Base-by-base conservation (phyloP, 306 rosid genomes). In the Hylodesmum podocarpum region DNA sequence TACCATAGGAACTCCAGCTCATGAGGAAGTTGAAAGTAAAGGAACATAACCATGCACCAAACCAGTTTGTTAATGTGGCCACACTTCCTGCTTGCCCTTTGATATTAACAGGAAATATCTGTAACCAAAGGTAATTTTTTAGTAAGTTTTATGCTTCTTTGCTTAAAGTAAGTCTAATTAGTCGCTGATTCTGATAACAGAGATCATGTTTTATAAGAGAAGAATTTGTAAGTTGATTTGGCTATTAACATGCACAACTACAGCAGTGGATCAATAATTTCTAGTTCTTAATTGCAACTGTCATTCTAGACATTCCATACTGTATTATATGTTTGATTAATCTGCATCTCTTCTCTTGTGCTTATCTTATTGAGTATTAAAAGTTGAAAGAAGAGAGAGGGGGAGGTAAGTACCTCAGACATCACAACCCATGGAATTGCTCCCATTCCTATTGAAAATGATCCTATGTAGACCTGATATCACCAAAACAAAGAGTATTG, bases 391-490 rank as follows among this genome's bases (percentile, higher is more conserved):
- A 61, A 8, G 24, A 53, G 31, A 61, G 1, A 62, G 44, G 41
- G 14, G 49, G 15, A 11, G 29, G 8, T 13, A 19, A 9, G 58
- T 86, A 93, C 97, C 97, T 95, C 97, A 1, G 97, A 92, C 98
- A 95, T 95, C 44, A 95, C 88, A 72, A 95, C 88, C 98, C 97
- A 92, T 73, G 98, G 98, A 86, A 95, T 87, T 44, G 97, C 90
- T 77, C 96, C 98, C 97, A 92, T 92, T 83, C 98, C 98, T 13
- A 79, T 47, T 61, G 97, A 92, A 84, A 92, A 92, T 15, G 95
- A 72, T 83, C 82, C 95, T 72, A 92, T 85, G 58, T 89, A 90
- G 62, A 92, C 64, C 98, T 95, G 72, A 78, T 36, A 80, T 71
- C 81, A 81, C 22, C 66, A 79, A 43, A 46, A 53, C 25, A 15